Conservation (phyloP, 139 green algal genomes). For the Chlamydomonas applanata region DNA sequence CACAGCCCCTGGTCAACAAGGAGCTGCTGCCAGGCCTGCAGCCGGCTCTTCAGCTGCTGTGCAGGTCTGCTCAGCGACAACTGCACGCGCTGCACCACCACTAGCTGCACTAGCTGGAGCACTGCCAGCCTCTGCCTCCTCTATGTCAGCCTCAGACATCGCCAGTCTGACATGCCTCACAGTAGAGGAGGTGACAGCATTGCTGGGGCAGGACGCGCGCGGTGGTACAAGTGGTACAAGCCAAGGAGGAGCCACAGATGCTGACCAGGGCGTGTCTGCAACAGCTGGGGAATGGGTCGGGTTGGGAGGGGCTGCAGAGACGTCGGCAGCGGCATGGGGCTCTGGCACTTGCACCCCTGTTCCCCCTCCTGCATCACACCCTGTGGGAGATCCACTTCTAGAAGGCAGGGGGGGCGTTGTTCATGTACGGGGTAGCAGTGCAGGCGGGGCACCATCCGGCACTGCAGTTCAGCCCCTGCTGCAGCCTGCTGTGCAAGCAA, state of each 20-base stretch:
- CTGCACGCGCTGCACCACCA: too few species aligned
- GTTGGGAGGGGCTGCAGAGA: not conserved
- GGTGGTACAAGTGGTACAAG: constrained; percentile 21
- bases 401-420: too few species aligned
- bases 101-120: not conserved
- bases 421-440: too few species aligned
- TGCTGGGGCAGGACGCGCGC: constrained; percentile 32
- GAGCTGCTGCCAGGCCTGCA: too few species aligned
- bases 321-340: not conserved
- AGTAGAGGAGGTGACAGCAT: constrained; percentile 29
- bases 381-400: too few species aligned
- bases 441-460: too few species aligned
- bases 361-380: too few species aligned
- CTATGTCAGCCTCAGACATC: constrained; percentile 4
- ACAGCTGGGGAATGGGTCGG: not conserved
- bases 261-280: not conserved
- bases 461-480: too few species aligned
- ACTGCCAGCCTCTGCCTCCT: not conserved
- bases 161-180: constrained; percentile 35
- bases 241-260: constrained; percentile 14
- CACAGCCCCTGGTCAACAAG: too few species aligned
- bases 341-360: not conserved
- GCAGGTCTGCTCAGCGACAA: too few species aligned
- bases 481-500: too few species aligned
- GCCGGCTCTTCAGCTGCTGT: too few species aligned